These are phyloP conservation scores for Aspergillus chevalieri DNA, from an alignment of 2,329 filamentous ascomycete species.

Conservation along the genomic window DNA sequence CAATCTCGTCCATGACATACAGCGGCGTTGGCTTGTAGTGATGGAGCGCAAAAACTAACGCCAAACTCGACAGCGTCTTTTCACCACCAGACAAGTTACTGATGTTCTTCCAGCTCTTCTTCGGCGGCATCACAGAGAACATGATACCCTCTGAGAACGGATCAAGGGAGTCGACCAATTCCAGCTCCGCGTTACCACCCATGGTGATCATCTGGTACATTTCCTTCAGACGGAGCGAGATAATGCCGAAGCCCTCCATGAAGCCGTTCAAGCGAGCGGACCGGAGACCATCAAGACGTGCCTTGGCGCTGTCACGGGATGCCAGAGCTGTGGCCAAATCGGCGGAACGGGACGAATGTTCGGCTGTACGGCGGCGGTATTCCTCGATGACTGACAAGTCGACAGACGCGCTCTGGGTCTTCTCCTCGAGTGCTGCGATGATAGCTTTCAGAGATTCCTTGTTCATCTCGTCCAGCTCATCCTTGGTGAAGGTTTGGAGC, in stretches of 20 bases:
- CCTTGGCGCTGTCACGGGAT: constrained; percentile 80
- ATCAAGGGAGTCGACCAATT: constrained; percentile 91
- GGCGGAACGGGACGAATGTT: constrained; percentile 72
- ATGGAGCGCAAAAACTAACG: constrained; percentile 94
- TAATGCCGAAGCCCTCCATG: constrained; percentile 94
- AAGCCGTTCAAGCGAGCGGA: constrained; percentile 88
- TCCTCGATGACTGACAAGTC: constrained; percentile 84
- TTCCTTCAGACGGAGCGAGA: constrained; percentile 91
- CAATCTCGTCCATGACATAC: constrained; percentile 99
- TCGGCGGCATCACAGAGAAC: constrained; percentile 98
- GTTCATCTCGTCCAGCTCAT: constrained; percentile 59
- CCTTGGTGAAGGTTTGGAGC: constrained; percentile 72
- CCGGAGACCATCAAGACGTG: constrained; percentile 84
- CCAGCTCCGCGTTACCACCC: constrained; percentile 95
- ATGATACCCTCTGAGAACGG: constrained; percentile 95
- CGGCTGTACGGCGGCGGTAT: constrained; percentile 78
- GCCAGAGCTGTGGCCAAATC: constrained; percentile 74
- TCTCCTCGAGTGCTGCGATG: constrained; percentile 63
- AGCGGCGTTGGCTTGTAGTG: constrained; percentile 96
- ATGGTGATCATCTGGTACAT: constrained; percentile 99
- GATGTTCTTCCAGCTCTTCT: constrained; percentile 99
- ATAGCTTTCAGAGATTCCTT: constrained; percentile 57
- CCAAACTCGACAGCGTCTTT: constrained; percentile 89
- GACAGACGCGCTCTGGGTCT: constrained; percentile 77
- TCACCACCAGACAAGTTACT: constrained; percentile 92